Percentiles rank a stretch among this genome's conserved stretches.
Conservation (phyloP, 345 rosid species). For the Leavenworthia alabamica region DNA sequence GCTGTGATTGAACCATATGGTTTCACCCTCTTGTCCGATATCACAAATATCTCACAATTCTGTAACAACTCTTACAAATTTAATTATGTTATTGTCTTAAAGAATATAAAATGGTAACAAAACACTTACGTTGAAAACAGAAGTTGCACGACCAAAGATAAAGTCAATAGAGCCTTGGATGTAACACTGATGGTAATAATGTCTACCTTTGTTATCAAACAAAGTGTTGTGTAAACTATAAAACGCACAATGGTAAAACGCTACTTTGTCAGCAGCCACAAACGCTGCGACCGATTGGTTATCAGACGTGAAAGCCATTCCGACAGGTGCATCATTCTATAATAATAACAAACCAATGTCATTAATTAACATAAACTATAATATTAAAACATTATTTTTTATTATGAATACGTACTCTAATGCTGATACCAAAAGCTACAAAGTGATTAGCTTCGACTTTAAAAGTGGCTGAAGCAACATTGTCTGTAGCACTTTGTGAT, state of each 20-base stretch:
- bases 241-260: slow-evolving; percentile 88
- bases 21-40: slow-evolving; percentile 59
- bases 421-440: slow-evolving; percentile 74
- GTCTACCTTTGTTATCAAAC: slow-evolving; percentile 94
- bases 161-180: slow-evolving; percentile 92
- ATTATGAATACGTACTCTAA: slow-evolving; percentile 45
- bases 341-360: background rate
- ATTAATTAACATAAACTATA: background rate
- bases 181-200: slow-evolving; percentile 72
- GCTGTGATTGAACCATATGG: slow-evolving; percentile 81
- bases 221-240: slow-evolving; percentile 83
- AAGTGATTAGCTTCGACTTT: slow-evolving; percentile 56
- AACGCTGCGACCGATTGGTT: slow-evolving; percentile 90
- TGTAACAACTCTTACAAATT: background rate
- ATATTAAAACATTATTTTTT: background rate
- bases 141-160: slow-evolving; percentile 87
- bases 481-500: slow-evolving; percentile 49
- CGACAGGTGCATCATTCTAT: slow-evolving; percentile 88
- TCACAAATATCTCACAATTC: slow-evolving; percentile 75
- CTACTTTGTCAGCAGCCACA: slow-evolving; percentile 70
- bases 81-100: background rate
- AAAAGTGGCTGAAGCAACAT: slow-evolving; percentile 73
- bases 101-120: background rate
- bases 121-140: slow-evolving; percentile 50
- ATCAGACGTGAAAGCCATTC: slow-evolving; percentile 83